These are phyloP conservation scores for Diaporthe citrichinensis DNA, from an alignment of 2,329 filamentous ascomycete genomes.

Conservation along the genomic window DNA sequence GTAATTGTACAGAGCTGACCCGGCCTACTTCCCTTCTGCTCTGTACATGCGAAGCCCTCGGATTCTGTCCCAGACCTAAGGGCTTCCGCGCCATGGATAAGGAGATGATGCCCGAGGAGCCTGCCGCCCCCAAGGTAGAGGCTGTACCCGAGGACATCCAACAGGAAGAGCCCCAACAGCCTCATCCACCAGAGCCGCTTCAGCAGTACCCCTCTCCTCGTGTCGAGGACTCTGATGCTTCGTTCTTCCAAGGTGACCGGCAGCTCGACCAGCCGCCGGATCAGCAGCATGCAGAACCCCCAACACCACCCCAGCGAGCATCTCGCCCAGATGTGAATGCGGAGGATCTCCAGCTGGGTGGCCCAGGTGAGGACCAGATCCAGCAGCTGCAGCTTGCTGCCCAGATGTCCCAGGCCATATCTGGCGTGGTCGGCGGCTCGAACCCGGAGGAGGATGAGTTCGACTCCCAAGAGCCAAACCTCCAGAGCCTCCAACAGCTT, in stretches of 20 bases:
- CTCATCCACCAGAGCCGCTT: slow-evolving; percentile 19
- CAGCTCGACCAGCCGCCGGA: slow-evolving; percentile 45
- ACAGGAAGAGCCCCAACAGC: slow-evolving; percentile 26
- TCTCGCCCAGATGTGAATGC: slow-evolving; percentile 59
- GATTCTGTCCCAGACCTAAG: not conserved
- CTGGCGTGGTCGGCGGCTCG: slow-evolving; percentile 64
- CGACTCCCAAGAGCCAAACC: slow-evolving; percentile 42
- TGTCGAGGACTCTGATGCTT: slow-evolving; percentile 38
- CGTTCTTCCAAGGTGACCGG: slow-evolving; percentile 39
- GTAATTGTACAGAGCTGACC: slow-evolving; percentile 3
- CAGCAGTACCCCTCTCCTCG: slow-evolving; percentile 39
- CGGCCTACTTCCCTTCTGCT: not conserved
- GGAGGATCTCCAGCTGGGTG: slow-evolving; percentile 71
- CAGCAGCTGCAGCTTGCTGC: slow-evolving; percentile 66
- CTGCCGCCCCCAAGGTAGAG: slow-evolving; percentile 37
- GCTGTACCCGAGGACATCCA: slow-evolving; percentile 40
- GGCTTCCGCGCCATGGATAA: slow-evolving; percentile 32
- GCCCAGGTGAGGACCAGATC: slow-evolving; percentile 54
- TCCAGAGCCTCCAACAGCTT: slow-evolving; percentile 41
- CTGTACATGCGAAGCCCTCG: slow-evolving; percentile 26
- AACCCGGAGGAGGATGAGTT: slow-evolving; percentile 54
- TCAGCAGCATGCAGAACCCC: slow-evolving; percentile 51
- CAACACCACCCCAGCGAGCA: slow-evolving; percentile 58
- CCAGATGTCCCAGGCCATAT: slow-evolving; percentile 69
- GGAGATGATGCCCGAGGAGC: slow-evolving; percentile 21